Base-by-base conservation (phyloP, 2,329 filamentous ascomycete genomes). In the Camillea tinctor region DNA sequence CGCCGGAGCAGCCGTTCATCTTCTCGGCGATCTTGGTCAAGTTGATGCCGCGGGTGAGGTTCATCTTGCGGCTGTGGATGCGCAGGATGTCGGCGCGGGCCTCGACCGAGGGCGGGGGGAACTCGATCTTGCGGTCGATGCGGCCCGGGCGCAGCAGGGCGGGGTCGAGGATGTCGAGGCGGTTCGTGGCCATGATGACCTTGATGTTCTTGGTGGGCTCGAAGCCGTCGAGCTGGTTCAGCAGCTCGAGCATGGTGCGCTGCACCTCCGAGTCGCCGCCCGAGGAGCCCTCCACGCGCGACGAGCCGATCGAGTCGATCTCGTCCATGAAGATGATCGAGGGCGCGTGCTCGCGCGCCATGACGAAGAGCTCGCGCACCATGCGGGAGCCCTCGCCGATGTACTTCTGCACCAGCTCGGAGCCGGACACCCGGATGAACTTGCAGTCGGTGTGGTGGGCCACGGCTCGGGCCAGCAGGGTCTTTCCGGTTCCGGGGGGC, bases 291-390 rank as follows among this genome's bases (percentile, higher is more conserved):
- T 99, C 95, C 57, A 99, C 94, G 78, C 95, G 91, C 62, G 93
- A 97, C 36, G 93, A 97, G 65, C 95, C 95, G 77, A 99, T 99
- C 69, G 92, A 96, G 82, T 99, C 95, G 77, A 99, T 98, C 79
- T 99, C 95, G 77, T 99, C 95, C 95, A 99, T 99, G 83, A 99
- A 99, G 78, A 99, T 99, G 79, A 99, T 99, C 68, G 92, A 96
- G 21, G 95, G 95, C 1, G 95, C 95, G 71, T 99, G 95, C 76
- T 99, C 95, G 78, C 95, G 87, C 24, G 95, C 95, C 95, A 99
- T 99, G 75, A 99, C 91, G 84, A 99, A 99, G 55, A 99, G 85
- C 79, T 99, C 95, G 73, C 95, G 92, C 65, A 99, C 95, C 95
- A 99, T 99, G 70, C 95, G 89, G 70, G 91, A 95, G 73, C 95